phyloP scores from a whole-genome alignment of 1,284 basidiomycete genomes.

The Fomitopsis betulina region DNA sequence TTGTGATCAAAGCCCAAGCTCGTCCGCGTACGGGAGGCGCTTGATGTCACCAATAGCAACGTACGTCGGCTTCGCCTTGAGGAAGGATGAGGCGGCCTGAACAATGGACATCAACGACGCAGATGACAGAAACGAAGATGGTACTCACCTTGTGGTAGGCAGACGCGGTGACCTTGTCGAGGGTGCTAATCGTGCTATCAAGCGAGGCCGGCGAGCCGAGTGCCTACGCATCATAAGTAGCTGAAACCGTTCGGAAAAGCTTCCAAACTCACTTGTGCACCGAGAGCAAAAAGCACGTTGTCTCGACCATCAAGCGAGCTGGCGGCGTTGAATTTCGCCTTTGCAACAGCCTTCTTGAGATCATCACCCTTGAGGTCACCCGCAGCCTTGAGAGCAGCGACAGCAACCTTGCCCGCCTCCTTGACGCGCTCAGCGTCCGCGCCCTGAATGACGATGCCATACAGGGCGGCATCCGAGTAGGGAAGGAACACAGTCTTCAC shows the following conservation, averaged over 20 bases:
- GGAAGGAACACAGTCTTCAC: constrained; percentile 75
- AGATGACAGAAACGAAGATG: neutral
- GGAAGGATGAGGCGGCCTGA: constrained; percentile 33
- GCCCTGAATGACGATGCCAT: constrained; percentile 76
- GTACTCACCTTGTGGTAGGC: constrained; percentile 59
- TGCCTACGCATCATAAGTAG: constrained; percentile 36
- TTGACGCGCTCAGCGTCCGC: constrained; percentile 54
- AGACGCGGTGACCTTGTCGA: constrained; percentile 59
- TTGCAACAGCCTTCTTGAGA: constrained; percentile 76
- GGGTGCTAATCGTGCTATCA: constrained; percentile 47
- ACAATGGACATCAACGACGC: neutral
- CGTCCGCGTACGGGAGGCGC: constrained; percentile 79
- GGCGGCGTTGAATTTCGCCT: constrained; percentile 84
- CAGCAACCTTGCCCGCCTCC: constrained; percentile 60
- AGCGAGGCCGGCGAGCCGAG: constrained; percentile 53
- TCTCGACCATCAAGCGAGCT: constrained; percentile 63
- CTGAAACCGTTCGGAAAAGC: neutral
- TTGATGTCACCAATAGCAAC: constrained; percentile 80
- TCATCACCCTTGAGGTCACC: constrained; percentile 62
- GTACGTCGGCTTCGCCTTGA: constrained; percentile 77
- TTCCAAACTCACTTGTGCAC: constrained; percentile 45
- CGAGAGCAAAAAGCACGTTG: constrained; percentile 61
- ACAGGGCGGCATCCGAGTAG: constrained; percentile 87
- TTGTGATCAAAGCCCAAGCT: constrained; percentile 59
- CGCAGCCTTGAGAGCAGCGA: constrained; percentile 63